Base-by-base conservation (phyloP, 345 rosid species). In the Diplotaxis tenuifolia region DNA sequence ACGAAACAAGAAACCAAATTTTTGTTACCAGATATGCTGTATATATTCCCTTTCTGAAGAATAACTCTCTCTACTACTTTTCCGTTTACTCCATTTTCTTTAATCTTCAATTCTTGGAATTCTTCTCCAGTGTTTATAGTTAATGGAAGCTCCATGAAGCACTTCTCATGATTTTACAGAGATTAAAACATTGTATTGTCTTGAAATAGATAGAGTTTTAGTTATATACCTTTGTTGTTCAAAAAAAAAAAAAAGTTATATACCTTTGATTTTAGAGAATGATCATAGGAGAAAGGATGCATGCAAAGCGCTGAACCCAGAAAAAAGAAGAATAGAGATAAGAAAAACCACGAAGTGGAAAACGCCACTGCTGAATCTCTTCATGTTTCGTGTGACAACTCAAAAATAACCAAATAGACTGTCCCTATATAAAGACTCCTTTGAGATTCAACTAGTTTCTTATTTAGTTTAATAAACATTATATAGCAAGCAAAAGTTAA, bases 181-280 rank as follows among this genome's bases (percentile, higher is more conserved):
- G 25, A 50, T 32, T 15, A n/a, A 38, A 50, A 60, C 52, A 49
- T 31, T 49, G 16, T 32, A 22, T 5, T 71, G 7, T 11, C 6
- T 14, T 20, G 54, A 16, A 36, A 29, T 23, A 36, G 20, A 2
- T 32, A 8, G 6, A 27, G 8, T 70, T 36, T 8, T 50, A 20
- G 14, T 32, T 53, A 11, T 50, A 27, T 82, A 82, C 89, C 95
- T 87, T 49, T 12, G 82, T n/a, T n/a, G n/a, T n/a, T n/a, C n/a
- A n/a, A n/a, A n/a, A n/a, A n/a, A n/a, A n/a, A n/a, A n/a, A n/a
- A n/a, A n/a, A n/a, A n/a, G n/a, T n/a, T n/a, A n/a, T n/a, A n/a
- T n/a, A n/a, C n/a, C n/a, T n/a, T n/a, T n/a, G n/a, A 74, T 59
- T 87, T 80, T 28, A 85, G 84, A 61, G 83, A 75, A 67, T 87